phyloP scores from a whole-genome alignment of 305 asterid genomes.

The Ilex paraguariensis region DNA sequence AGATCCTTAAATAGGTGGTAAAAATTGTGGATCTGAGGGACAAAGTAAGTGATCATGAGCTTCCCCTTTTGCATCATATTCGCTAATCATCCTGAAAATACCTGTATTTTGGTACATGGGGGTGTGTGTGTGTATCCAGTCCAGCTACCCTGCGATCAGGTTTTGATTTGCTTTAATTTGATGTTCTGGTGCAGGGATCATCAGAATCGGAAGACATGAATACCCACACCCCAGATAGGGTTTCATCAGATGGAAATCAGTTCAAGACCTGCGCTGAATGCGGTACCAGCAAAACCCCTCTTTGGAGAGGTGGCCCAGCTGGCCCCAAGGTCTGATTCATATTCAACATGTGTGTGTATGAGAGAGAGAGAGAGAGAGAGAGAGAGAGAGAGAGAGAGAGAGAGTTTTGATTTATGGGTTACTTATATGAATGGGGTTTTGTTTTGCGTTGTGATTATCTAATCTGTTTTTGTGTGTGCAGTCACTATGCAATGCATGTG shows the following conservation, averaged over 20 bases:
- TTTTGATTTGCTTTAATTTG: background rate
- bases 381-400: too few species aligned
- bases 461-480: slow-evolving; percentile 20
- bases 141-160: background rate
- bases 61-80: background rate
- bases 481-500: slow-evolving; percentile 97
- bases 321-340: slow-evolving; percentile 67
- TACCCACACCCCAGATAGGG: slow-evolving; percentile 44
- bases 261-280: slow-evolving; percentile 83
- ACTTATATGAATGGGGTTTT: background rate
- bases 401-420: background rate
- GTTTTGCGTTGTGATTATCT: background rate
- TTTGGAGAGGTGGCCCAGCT: slow-evolving; percentile 98
- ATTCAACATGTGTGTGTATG: background rate
- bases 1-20: slow-evolving; percentile 10
- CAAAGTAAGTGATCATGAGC: slow-evolving; percentile 54
- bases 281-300: slow-evolving; percentile 94
- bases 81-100: too few species aligned
- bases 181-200: slow-evolving; percentile 37
- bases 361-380: too few species aligned
- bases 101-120: background rate
- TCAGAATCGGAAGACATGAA: slow-evolving; percentile 62
- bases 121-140: background rate
- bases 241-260: slow-evolving; percentile 46
- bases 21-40: slow-evolving; percentile 71